Percentiles rank a stretch among this genome's conserved stretches.
Evolutionary conservation across 805 yeast genomes (phyloP).

Genomic region (Maudiozyma saulgeensis): DNA sequence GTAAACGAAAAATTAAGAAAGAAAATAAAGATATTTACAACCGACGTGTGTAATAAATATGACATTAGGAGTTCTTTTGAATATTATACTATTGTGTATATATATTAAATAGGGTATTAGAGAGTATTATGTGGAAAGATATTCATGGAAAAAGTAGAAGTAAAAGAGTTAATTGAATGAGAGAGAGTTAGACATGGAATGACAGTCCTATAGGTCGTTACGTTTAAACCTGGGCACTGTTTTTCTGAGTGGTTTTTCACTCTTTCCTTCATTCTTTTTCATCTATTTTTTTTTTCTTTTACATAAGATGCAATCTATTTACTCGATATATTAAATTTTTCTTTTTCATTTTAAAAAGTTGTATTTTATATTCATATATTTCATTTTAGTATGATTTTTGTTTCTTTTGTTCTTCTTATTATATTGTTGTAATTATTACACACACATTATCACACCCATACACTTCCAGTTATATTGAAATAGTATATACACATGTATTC

Average conservation of each 20-base stretch:
- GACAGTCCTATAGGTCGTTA: not conserved
- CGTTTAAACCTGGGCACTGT: not conserved
- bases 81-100: too few relatives aligned
- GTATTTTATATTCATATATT: too few relatives aligned
- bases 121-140: too few relatives aligned
- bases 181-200: not conserved
- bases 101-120: too few relatives aligned
- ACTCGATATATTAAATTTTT: too few relatives aligned
- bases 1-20: too few relatives aligned
- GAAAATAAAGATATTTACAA: too few relatives aligned
- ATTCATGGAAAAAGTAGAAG: not conserved
- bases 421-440: not conserved
- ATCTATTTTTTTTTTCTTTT: not conserved
- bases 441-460: not conserved
- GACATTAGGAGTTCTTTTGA: too few relatives aligned
- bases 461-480: not conserved
- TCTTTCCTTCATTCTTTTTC: not conserved
- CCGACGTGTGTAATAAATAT: too few relatives aligned
- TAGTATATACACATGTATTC: not conserved
- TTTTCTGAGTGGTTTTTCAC: not conserved
- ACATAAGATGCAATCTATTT: too few relatives aligned
- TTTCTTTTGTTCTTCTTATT: not conserved
- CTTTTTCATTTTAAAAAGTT: too few relatives aligned
- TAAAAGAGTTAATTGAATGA: not conserved
- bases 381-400: too few relatives aligned